Percentiles rank a stretch among this genome's conserved stretches.
These are phyloP conservation scores for Eucalyptus cloeziana DNA, from an alignment of 345 rosid genomes.

Conservation along the genomic window DNA sequence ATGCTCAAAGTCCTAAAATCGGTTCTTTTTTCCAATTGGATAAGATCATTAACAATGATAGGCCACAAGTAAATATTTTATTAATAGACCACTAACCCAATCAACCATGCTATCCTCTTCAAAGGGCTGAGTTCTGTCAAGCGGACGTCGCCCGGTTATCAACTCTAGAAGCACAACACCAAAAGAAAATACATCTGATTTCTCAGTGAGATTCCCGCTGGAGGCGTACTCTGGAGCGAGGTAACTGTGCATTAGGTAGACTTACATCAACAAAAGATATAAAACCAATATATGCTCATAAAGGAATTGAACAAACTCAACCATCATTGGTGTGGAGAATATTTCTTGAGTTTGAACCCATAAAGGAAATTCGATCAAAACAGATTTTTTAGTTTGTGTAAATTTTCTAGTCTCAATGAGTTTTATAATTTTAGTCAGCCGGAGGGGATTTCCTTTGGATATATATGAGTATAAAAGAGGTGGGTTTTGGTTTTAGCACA, in stretches of 20 bases:
- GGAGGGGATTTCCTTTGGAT: not conserved
- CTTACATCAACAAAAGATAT: not conserved
- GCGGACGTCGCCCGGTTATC: constrained; percentile 71
- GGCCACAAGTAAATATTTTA: not conserved
- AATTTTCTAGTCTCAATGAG: not conserved
- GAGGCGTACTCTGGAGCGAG: constrained; percentile 89
- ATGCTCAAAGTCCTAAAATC: not conserved
- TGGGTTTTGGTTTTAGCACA: not conserved
- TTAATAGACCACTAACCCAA: constrained; percentile 42
- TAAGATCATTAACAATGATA: not conserved
- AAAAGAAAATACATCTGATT: constrained; percentile 80
- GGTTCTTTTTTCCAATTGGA: not conserved
- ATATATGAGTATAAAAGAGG: not conserved
- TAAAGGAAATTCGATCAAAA: not conserved
- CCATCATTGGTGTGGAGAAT: not conserved
- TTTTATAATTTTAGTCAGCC: not conserved
- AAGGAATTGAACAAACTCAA: not conserved
- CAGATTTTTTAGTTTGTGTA: not conserved
- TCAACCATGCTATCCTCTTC: constrained; percentile 76
- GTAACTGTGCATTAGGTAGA: constrained; percentile 30
- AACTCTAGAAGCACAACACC: constrained; percentile 86
- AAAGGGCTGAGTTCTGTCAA: constrained; percentile 31
- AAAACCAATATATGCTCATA: not conserved
- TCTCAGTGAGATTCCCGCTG: constrained; percentile 72
- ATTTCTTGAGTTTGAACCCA: not conserved